These are phyloP conservation scores for Arthrobotrys sinensis DNA, from an alignment of 2,329 filamentous ascomycete species.

Conservation along the genomic window DNA sequence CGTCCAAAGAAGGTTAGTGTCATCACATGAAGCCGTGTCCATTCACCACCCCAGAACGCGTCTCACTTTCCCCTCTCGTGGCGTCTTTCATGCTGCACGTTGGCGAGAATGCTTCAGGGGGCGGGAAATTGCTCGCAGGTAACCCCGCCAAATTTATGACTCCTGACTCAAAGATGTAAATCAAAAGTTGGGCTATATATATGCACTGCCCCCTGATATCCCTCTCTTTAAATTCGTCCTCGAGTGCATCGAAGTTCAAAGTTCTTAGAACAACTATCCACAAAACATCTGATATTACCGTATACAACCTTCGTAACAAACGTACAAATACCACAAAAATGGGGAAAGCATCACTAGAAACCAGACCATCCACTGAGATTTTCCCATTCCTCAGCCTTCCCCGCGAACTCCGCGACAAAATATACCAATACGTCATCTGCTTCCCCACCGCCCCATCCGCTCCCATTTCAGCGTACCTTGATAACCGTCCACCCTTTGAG, in stretches of 20 bases:
- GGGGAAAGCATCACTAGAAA: conserved; percentile 9
- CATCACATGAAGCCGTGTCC: conserved; percentile 32
- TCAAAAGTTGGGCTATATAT: neutral
- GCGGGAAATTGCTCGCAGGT: conserved; percentile 20
- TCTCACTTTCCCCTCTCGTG: conserved; percentile 14
- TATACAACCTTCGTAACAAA: neutral
- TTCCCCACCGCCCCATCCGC: neutral
- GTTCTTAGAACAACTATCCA: too few relatives aligned
- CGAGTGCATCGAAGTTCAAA: neutral
- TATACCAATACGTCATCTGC: conserved; percentile 33
- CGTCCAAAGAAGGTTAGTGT: neutral
- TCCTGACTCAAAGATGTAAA: conserved; percentile 18
- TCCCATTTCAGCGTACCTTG: conserved; percentile 9
- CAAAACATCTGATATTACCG: too few relatives aligned
- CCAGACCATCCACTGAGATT: neutral
- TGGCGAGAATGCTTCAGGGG: conserved; percentile 26
- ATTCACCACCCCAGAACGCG: neutral
- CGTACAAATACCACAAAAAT: conserved; percentile 3
- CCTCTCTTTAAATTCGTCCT: neutral
- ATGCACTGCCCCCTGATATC: conserved; percentile 2
- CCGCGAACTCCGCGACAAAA: conserved; percentile 47
- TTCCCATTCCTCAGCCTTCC: conserved; percentile 51
- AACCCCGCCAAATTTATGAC: conserved; percentile 6
- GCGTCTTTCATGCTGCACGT: conserved; percentile 16
- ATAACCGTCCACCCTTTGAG: conserved; percentile 22